Conservation (phyloP, 2,329 filamentous ascomycete species). For the Capronia americana region DNA sequence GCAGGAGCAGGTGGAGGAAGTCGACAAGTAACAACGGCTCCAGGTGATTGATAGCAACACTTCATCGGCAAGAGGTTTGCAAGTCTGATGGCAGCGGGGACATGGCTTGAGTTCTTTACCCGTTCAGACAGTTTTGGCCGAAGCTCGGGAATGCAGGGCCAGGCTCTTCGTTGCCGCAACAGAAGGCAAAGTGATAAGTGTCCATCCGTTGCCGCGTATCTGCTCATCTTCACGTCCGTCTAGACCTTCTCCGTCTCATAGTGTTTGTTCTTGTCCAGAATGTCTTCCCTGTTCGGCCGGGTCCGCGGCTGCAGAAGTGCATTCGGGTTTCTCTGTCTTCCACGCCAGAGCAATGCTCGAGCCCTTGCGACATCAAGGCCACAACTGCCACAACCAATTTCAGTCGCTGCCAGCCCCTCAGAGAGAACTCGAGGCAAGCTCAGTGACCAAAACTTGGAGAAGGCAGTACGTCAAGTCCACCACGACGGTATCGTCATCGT, state of each 20-base stretch:
- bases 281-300: background rate
- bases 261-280: background rate
- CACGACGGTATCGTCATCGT: constrained; percentile 64
- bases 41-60: no score
- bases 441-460: constrained; percentile 58
- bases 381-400: constrained; percentile 9
- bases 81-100: background rate
- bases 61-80: no score
- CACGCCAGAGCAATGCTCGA: background rate
- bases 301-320: background rate
- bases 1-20: no score
- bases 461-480: constrained; percentile 59
- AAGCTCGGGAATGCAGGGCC: constrained; percentile 9
- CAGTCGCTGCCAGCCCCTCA: constrained; percentile 4
- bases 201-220: no score
- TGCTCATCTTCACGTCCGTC: no score
- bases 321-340: background rate
- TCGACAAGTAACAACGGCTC: no score
- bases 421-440: constrained; percentile 21
- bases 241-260: background rate
- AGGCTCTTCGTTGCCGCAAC: no score
- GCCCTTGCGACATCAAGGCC: background rate
- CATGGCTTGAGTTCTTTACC: background rate
- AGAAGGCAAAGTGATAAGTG: no score
- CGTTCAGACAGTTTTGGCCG: constrained; percentile 8